These are phyloP conservation scores for Podaxis sp. DNA, from an alignment of 768 basidiomycete genomes.

Conservation along the genomic window DNA sequence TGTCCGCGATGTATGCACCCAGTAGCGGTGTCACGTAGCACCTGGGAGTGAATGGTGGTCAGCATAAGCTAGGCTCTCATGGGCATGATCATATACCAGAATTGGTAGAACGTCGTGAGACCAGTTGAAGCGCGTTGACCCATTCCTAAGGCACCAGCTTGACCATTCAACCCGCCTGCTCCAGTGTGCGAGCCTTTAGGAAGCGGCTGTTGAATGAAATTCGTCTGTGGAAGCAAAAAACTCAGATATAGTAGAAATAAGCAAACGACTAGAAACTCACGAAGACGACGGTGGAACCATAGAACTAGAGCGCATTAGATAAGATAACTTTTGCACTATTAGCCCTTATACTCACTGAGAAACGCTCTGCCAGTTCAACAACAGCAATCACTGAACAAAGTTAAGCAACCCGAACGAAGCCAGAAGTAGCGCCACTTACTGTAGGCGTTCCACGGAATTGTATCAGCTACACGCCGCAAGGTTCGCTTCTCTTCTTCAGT, in stretches of 20 bases:
- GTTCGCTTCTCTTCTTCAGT: constrained; percentile 59
- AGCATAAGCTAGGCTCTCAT: neutral
- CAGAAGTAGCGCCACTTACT: constrained; percentile 30
- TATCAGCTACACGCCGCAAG: constrained; percentile 60
- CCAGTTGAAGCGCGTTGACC: constrained; percentile 76
- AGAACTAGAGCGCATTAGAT: constrained; percentile 31
- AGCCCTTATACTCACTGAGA: constrained; percentile 48
- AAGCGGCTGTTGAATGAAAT: constrained; percentile 74
- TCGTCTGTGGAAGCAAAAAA: constrained; percentile 42
- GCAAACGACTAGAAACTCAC: constrained; percentile 26
- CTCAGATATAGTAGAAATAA: neutral
- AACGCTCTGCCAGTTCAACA: constrained; percentile 72
- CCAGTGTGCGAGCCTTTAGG: constrained; percentile 68
- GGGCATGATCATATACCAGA: constrained; percentile 46
- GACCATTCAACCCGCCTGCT: constrained; percentile 49
- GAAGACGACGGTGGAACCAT: constrained; percentile 51
- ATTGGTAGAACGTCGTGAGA: constrained; percentile 67
- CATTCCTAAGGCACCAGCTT: constrained; percentile 66
- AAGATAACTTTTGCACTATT: neutral
- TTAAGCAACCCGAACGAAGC: neutral
- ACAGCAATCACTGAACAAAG: constrained; percentile 54
- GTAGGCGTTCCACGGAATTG: constrained; percentile 58
- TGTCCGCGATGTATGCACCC: constrained; percentile 69
- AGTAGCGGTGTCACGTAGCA: constrained; percentile 59
- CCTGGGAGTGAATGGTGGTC: constrained; percentile 30